Evolutionary conservation across 129 eudicot species (phyloP).

Genomic region (Lactuca sativa): DNA sequence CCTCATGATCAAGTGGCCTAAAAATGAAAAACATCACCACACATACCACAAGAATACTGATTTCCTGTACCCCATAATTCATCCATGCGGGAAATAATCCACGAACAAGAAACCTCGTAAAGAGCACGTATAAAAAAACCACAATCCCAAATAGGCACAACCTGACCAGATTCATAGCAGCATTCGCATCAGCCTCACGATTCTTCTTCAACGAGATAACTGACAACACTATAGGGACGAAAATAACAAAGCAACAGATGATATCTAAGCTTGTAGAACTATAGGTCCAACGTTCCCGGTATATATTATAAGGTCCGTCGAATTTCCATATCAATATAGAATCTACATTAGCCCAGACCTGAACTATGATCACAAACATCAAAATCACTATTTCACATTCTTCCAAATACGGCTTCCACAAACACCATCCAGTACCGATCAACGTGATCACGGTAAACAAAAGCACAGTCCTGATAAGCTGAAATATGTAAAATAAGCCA

Average conservation of each 20-base stretch:
- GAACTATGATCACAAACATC: constrained; percentile 92
- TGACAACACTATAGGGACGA: constrained; percentile 96
- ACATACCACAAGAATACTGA: constrained; percentile 75
- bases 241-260: constrained; percentile 86
- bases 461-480: constrained; percentile 76
- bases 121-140: constrained; percentile 91
- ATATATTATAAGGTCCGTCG: constrained; percentile 75
- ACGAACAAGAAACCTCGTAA: constrained; percentile 89
- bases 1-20: constrained; percentile 62
- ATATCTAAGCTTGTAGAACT: constrained; percentile 63
- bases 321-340: constrained; percentile 73
- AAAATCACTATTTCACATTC: constrained; percentile 90
- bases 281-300: constrained; percentile 4
- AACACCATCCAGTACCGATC: constrained; percentile 96
- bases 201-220: constrained; percentile 83
- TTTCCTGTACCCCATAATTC: constrained; percentile 19
- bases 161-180: constrained; percentile 80
- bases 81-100: constrained; percentile 33
- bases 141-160: constrained; percentile 85
- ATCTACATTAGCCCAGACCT: constrained; percentile 86
- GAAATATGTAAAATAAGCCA: constrained; percentile 79
- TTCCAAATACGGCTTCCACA: constrained; percentile 89
- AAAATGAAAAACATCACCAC: constrained; percentile 85
- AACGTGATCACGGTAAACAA: constrained; percentile 88
- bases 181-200: constrained; percentile 92